Percentiles rank a stretch among this genome's conserved stretches.
phyloP scores from a whole-genome alignment of 1,284 basidiomycete genomes.

The Ceratobasidium sp. region DNA sequence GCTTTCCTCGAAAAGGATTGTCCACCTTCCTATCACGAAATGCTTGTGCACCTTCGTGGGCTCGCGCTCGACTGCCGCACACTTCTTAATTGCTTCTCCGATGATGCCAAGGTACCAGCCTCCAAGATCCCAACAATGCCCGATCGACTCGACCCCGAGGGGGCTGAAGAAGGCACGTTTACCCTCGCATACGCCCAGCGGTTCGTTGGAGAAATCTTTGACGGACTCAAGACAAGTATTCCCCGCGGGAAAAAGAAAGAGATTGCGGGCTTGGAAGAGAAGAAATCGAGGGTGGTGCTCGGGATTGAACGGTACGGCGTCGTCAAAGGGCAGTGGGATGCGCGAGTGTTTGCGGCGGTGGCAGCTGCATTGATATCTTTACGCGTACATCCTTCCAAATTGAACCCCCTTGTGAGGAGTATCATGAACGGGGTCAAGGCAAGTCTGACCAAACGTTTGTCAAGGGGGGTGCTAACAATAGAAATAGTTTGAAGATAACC shows the following conservation, averaged over 20 bases:
- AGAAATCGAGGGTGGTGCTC: conserved; percentile 71
- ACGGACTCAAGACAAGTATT: conserved; percentile 72
- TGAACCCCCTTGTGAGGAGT: conserved; percentile 94
- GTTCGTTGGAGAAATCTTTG: conserved; percentile 74
- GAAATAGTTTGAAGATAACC: conserved; percentile 82
- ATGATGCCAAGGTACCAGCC: conserved; percentile 83
- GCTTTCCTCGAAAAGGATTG: conserved; percentile 69
- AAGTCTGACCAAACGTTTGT: conserved; percentile 43
- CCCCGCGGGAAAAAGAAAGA: conserved; percentile 80
- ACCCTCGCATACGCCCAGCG: conserved; percentile 79
- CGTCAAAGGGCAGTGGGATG: conserved; percentile 85
- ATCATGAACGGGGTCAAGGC: conserved; percentile 99
- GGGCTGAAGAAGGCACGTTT: conserved; percentile 70
- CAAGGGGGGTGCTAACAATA: conserved; percentile 23
- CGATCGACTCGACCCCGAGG: conserved; percentile 72
- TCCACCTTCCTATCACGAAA: conserved; percentile 86
- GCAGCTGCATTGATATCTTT: conserved; percentile 90
- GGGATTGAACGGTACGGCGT: conserved; percentile 83
- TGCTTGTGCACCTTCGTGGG: conserved; percentile 79
- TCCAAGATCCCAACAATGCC: conserved; percentile 82
- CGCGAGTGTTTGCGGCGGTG: conserved; percentile 85
- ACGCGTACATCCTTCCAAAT: conserved; percentile 83
- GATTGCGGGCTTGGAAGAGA: conserved; percentile 75
- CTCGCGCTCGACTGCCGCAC: conserved; percentile 81
- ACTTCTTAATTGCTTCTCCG: conserved; percentile 78